A percentile compares a stretch with the other conserved stretches of the same genome.
These are phyloP conservation scores for Magnolia officinalis DNA, from an alignment of 164 flowering plant species.

Conservation along the genomic window DNA sequence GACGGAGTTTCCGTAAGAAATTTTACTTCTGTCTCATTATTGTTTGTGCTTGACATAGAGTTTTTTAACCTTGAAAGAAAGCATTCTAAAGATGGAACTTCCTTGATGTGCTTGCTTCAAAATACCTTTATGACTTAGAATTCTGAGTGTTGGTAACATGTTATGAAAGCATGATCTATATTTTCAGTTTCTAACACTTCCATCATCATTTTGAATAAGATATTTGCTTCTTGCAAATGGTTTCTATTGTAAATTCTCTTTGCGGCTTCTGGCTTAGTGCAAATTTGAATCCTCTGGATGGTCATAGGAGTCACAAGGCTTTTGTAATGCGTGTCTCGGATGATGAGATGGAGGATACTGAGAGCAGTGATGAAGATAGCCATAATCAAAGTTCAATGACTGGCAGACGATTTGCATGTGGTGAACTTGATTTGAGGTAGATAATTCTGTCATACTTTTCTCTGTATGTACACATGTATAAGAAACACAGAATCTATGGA, in stretches of 20 bases:
- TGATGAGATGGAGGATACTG: constrained; percentile 15
- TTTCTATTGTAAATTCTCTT: not conserved
- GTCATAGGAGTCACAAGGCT: constrained; percentile 1
- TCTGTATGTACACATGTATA: too few species aligned
- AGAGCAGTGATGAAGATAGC: constrained; percentile 7
- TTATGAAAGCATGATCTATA: not conserved
- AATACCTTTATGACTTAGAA: not conserved
- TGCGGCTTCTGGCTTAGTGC: constrained; percentile 8
- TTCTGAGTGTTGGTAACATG: not conserved
- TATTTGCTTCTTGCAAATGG: not conserved
- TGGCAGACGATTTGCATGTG: constrained; percentile 42
- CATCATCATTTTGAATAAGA: not conserved
- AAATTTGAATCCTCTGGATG: constrained; percentile 1
- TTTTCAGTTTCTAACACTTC: not conserved
- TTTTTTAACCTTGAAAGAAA: not conserved
- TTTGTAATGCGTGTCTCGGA: constrained; percentile 23
- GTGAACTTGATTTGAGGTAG: constrained; percentile 25
- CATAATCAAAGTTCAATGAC: not conserved
- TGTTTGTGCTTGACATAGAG: not conserved
- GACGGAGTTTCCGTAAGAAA: constrained; percentile 1
- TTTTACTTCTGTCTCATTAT: not conserved
- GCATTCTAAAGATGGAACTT: not conserved
- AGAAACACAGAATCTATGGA: too few species aligned
- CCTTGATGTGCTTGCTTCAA: not conserved
- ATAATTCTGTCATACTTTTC: not conserved